Base-by-base conservation (phyloP, 2,329 filamentous ascomycete species). In the Pseudocercospora macadamiae region DNA sequence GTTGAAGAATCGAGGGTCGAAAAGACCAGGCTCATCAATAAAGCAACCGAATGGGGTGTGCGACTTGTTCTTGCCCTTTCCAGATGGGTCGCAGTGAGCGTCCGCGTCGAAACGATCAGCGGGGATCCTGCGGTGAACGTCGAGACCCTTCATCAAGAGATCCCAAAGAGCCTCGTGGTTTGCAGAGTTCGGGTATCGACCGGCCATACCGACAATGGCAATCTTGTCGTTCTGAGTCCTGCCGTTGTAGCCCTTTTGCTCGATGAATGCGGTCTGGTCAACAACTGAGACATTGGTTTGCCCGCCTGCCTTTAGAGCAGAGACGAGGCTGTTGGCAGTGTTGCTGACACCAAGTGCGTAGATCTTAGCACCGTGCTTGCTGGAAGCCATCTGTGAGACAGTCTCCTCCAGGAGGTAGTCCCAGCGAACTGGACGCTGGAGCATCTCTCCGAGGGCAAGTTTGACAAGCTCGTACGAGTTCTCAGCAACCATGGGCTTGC, bases 1-100 rank as follows among this genome's bases (percentile, higher is more conserved):
- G 75, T 91, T 91, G 83, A 93, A 93, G 76, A 93, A 93, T 1
- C 87, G 82, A n/a, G 89, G 87, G 67, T 93, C 90, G 69, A 93
- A 93, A 48, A 89, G 79, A 55, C 89, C 89, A 0, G 89, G 89
- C 61, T 91, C 83, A 62, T 91, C 86, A 64, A 91, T 83, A 76
- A 86, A 92, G 76, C 88, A 90, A 14, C 89, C 89, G 66, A 86
- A 91, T 2, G 87, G 88, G 1, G 89, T 91, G 73, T 90, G 87
- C 54, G 85, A 89, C 58, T 89, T 91, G 77, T 92, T 93, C 73
- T 87, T 86, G 28, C 79, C 82, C 73, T 91, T 91, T 19, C 89
- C 88, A 4, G 85, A 86, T 4, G 87, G 83, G 68, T 93, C 89
- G 62, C 82, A 85, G 69, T 92, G 89, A 18, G 84, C 86, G 39